Evolutionary conservation across 2,329 filamentous ascomycete species (phyloP).

Genomic region (Cyanodermella asteris): DNA sequence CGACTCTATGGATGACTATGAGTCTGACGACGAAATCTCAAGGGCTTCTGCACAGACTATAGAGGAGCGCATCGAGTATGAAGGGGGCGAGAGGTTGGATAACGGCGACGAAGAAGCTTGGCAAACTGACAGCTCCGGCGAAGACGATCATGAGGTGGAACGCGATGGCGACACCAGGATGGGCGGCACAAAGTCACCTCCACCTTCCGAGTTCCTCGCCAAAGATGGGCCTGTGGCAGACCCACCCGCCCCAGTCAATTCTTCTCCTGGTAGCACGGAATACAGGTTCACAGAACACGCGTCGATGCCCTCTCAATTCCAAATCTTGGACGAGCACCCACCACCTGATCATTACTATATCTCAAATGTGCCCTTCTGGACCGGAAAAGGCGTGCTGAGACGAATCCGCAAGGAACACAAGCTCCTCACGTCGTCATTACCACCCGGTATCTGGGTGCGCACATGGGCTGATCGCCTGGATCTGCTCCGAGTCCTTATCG

Average conservation of each 20-base stretch:
- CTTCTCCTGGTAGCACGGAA: too few species aligned
- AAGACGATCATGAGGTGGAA: too few species aligned
- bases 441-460: conserved; percentile 33
- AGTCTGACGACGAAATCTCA: conserved; percentile 7
- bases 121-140: too few species aligned
- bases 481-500: conserved; percentile 33
- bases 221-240: too few species aligned
- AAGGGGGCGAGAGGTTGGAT: conserved; percentile 19
- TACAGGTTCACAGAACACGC: too few species aligned
- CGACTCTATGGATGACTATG: conserved; percentile 13
- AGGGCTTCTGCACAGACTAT: conserved; percentile 10
- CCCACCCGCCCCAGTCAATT: too few species aligned
- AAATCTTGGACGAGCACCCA: conserved; percentile 19
- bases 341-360: conserved; percentile 25
- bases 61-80: conserved; percentile 19
- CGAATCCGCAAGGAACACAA: conserved; percentile 35
- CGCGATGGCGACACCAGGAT: too few species aligned
- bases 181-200: too few species aligned
- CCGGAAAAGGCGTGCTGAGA: conserved; percentile 22
- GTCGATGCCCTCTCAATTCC: conserved; percentile 10
- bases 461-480: conserved; percentile 38
- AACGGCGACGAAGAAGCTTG: conserved; percentile 4
- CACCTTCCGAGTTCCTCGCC: too few species aligned
- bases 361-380: conserved; percentile 9
- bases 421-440: conserved; percentile 32